Evolutionary conservation across 331 rosid genomes (phyloP).

Genomic region (Cydonia oblonga): DNA sequence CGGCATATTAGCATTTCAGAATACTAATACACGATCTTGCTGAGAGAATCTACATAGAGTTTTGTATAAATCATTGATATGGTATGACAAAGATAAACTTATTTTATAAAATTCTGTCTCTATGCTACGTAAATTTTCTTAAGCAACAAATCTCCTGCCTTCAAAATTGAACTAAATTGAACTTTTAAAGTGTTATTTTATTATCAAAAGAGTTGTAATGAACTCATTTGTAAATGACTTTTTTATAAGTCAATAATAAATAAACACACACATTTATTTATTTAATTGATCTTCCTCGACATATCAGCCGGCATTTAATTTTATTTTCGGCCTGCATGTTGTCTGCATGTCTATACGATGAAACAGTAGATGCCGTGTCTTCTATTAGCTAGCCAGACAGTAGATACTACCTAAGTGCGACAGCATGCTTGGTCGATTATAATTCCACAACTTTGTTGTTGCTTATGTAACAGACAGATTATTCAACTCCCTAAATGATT

Average conservation of each 20-base stretch:
- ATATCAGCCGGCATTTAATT: slow-evolving; percentile 1
- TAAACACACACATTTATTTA: neutral
- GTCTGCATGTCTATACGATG: neutral
- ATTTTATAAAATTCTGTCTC: too few species aligned
- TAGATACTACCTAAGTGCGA: neutral
- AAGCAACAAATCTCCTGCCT: too few species aligned
- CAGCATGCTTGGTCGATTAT: neutral
- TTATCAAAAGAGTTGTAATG: too few species aligned
- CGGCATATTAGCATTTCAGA: too few species aligned
- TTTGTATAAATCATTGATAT: too few species aligned
- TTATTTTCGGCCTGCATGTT: neutral
- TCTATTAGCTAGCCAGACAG: neutral
- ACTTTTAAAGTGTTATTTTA: too few species aligned
- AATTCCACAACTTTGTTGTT: neutral
- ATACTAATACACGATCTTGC: too few species aligned
- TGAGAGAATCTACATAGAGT: too few species aligned
- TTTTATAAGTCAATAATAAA: neutral
- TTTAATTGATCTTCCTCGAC: neutral
- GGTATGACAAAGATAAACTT: too few species aligned
- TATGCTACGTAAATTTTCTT: too few species aligned
- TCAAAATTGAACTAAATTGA: too few species aligned
- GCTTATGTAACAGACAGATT: neutral
- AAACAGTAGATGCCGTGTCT: neutral
- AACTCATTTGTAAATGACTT: too few species aligned
- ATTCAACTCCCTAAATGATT: neutral